A percentile compares a stretch with the other conserved stretches of the same genome.
These are phyloP conservation scores for Sclerotinia nivalis DNA, from an alignment of 2,329 filamentous ascomycete species.

Conservation along the genomic window DNA sequence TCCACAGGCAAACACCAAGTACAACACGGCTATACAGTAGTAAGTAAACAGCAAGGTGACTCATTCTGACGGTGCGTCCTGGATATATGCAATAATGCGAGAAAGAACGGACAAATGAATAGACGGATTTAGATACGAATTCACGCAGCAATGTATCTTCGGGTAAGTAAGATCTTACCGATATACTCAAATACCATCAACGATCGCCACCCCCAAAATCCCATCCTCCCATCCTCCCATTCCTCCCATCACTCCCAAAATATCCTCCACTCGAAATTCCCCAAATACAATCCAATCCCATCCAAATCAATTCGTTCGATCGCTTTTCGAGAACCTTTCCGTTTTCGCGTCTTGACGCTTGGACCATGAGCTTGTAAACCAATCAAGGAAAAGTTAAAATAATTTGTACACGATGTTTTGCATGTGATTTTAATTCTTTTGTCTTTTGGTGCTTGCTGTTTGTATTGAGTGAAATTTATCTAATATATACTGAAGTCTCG, in stretches of 20 bases:
- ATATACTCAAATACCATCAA: not conserved
- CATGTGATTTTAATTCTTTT: not conserved
- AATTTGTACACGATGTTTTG: not conserved
- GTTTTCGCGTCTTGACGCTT: not conserved
- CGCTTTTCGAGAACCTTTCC: not conserved
- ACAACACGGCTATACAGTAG: not conserved
- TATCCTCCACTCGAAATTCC: not conserved
- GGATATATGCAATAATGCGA: not conserved
- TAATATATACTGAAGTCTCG: too few species aligned
- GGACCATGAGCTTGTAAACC: not conserved
- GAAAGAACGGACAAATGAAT: not conserved
- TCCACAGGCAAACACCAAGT: not conserved
- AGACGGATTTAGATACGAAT: not conserved
- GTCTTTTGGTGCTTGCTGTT: too few species aligned
- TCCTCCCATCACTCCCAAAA: not conserved
- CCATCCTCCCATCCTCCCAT: not conserved
- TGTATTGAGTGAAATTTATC: too few species aligned
- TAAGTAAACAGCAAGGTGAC: not conserved
- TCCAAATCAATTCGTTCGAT: not conserved
- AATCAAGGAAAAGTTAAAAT: not conserved
- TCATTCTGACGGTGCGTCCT: not conserved
- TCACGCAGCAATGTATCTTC: too few species aligned
- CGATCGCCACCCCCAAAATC: not conserved
- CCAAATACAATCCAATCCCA: not conserved
- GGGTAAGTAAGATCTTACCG: too few species aligned